These are phyloP conservation scores for Cercospora zeina DNA, from an alignment of 2,329 filamentous ascomycete species.

Conservation along the genomic window DNA sequence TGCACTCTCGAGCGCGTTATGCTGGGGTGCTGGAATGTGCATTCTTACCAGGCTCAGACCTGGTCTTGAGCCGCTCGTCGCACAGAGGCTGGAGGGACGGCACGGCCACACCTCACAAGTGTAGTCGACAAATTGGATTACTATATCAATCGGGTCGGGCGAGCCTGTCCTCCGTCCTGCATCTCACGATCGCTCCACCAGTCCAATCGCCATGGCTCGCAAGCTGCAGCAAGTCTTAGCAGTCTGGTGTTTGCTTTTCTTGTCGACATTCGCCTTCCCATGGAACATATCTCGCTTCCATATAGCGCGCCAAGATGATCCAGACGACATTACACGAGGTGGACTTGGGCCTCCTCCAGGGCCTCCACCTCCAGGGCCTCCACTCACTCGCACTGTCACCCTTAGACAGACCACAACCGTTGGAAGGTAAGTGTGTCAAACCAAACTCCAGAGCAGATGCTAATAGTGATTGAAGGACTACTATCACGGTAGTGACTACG, in stretches of 20 bases:
- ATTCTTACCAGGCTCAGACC: neutral
- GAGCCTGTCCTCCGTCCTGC: neutral
- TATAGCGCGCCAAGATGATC: conserved; percentile 1
- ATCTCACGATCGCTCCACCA: neutral
- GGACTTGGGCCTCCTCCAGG: neutral
- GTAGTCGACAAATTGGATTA: neutral
- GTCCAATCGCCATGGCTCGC: neutral
- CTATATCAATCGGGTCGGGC: neutral
- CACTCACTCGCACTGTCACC: neutral
- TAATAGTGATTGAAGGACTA: neutral
- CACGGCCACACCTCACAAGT: neutral
- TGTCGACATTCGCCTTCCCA: neutral
- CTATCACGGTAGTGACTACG: neutral
- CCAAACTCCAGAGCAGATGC: neutral
- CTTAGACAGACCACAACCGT: neutral
- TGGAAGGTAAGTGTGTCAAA: neutral
- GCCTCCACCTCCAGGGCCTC: neutral
- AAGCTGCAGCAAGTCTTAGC: conserved; percentile 1
- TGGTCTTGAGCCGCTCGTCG: neutral
- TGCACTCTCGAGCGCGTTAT: neutral
- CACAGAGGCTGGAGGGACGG: neutral
- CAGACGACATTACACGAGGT: neutral
- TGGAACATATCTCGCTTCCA: conserved; percentile 2
- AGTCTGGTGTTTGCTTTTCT: conserved; percentile 5
- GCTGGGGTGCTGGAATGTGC: neutral